Evolutionary conservation across 2,329 filamentous ascomycete genomes (phyloP).

Genomic region (Calonectria crousiana): DNA sequence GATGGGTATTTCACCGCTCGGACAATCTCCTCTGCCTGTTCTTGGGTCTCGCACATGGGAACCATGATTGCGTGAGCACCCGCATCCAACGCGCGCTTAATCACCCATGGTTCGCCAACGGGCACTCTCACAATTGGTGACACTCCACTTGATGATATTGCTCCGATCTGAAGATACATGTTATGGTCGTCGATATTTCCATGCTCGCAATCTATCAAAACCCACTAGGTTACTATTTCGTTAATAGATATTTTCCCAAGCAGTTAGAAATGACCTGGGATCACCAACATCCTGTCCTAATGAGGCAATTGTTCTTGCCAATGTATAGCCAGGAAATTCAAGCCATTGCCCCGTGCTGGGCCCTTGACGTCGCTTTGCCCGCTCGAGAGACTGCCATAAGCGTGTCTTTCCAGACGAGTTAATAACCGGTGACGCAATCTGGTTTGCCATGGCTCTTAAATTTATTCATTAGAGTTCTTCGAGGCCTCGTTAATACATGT

Average conservation of each 20-base stretch:
- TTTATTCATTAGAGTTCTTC: background rate
- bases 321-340: constrained; percentile 44
- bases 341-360: constrained; percentile 37
- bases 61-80: constrained; percentile 44
- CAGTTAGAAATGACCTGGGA: background rate
- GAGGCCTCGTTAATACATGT: background rate
- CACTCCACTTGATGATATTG: constrained; percentile 52
- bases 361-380: constrained; percentile 41
- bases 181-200: constrained; percentile 56
- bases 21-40: constrained; percentile 43
- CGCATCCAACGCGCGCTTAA: constrained; percentile 47
- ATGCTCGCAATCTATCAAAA: constrained; percentile 64
- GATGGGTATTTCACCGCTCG: constrained; percentile 44
- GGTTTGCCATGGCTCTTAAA: constrained; percentile 1
- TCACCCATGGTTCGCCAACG: constrained; percentile 44
- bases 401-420: constrained; percentile 44
- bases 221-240: constrained; percentile 52
- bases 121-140: constrained; percentile 39
- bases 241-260: background rate
- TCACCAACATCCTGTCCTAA: constrained; percentile 45
- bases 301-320: constrained; percentile 45
- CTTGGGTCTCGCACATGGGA: constrained; percentile 40
- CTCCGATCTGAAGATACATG: constrained; percentile 61
- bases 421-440: constrained; percentile 28
- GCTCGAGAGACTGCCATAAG: constrained; percentile 44